phyloP scores from a whole-genome alignment of 805 yeast species.

The Nakazawaea holstii region DNA sequence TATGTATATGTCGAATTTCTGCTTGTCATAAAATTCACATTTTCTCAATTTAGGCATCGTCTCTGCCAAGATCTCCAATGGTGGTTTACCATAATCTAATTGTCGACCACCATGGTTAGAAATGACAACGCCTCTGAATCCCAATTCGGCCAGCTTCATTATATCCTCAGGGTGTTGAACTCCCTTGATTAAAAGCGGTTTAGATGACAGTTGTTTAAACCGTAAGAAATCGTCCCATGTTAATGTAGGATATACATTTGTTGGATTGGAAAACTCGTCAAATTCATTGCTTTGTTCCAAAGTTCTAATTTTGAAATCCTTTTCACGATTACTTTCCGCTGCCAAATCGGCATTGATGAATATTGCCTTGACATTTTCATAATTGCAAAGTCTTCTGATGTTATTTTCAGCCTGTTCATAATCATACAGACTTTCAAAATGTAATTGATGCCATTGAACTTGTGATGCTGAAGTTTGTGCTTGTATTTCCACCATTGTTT shows the following conservation, averaged over 20 bases:
- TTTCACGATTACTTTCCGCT: slow-evolving; percentile 65
- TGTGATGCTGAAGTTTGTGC: slow-evolving; percentile 52
- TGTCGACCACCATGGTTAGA: slow-evolving; percentile 78
- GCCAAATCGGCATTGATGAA: slow-evolving; percentile 87
- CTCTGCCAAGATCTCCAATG: slow-evolving; percentile 55
- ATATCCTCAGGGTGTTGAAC: slow-evolving; percentile 62
- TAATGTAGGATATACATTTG: slow-evolving; percentile 28
- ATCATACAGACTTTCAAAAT: slow-evolving; percentile 57
- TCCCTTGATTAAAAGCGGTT: slow-evolving; percentile 54
- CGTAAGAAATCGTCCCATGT: slow-evolving; percentile 28
- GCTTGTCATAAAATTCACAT: slow-evolving; percentile 29
- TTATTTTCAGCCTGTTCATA: slow-evolving; percentile 47
- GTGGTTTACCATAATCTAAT: slow-evolving; percentile 55
- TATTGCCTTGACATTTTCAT: slow-evolving; percentile 52
- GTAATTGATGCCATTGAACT: slow-evolving; percentile 76
- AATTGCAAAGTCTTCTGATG: slow-evolving; percentile 56
- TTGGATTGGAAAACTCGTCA: slow-evolving; percentile 25
- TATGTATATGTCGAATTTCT: slow-evolving; percentile 55
- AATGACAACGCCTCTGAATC: slow-evolving; percentile 56
- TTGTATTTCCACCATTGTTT: slow-evolving; percentile 33
- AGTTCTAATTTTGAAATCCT: slow-evolving; percentile 31
- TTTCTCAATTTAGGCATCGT: slow-evolving; percentile 39
- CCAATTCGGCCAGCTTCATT: slow-evolving; percentile 46
- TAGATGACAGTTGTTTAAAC: slow-evolving; percentile 25
- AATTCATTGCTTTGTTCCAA: background rate